Evolutionary conservation across 2,329 filamentous ascomycete species (phyloP).

Genomic region (Botrytis medusae): DNA sequence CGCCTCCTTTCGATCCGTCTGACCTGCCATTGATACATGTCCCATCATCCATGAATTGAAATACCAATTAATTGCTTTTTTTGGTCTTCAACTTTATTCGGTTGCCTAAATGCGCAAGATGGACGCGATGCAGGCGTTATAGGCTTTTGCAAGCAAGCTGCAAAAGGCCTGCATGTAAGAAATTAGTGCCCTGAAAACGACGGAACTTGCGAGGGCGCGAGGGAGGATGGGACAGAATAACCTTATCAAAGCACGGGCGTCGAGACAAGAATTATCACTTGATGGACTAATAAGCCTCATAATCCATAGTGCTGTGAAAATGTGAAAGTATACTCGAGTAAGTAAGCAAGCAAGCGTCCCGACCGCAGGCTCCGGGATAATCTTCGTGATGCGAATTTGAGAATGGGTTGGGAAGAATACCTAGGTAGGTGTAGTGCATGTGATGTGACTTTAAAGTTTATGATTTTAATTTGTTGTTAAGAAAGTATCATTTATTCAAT

Average conservation of each 20-base stretch:
- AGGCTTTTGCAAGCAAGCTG: not conserved
- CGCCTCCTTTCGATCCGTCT: not conserved
- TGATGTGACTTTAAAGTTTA: not conserved
- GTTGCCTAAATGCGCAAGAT: constrained; percentile 11
- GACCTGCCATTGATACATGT: not conserved
- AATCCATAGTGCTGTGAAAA: not conserved
- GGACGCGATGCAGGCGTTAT: not conserved
- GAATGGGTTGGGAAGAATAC: not conserved
- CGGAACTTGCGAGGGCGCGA: constrained; percentile 6
- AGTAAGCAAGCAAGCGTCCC: not conserved
- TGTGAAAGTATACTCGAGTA: constrained; percentile 3
- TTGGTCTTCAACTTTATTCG: not conserved
- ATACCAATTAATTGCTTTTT: not conserved
- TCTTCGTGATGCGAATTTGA: not conserved
- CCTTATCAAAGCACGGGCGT: constrained; percentile 5
- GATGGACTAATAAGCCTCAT: constrained; percentile 13
- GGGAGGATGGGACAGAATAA: not conserved
- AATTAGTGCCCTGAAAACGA: constrained; percentile 9
- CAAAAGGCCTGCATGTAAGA: constrained; percentile 11
- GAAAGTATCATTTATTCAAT: not conserved
- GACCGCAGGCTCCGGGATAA: not conserved
- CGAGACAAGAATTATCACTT: not conserved
- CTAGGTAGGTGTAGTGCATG: not conserved
- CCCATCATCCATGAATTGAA: not conserved
- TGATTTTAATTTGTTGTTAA: not conserved